Evolutionary conservation across 768 basidiomycete species (phyloP), one percentile per base, ranked within the genome.

Genomic region (Artomyces pyxidatus): DNA sequence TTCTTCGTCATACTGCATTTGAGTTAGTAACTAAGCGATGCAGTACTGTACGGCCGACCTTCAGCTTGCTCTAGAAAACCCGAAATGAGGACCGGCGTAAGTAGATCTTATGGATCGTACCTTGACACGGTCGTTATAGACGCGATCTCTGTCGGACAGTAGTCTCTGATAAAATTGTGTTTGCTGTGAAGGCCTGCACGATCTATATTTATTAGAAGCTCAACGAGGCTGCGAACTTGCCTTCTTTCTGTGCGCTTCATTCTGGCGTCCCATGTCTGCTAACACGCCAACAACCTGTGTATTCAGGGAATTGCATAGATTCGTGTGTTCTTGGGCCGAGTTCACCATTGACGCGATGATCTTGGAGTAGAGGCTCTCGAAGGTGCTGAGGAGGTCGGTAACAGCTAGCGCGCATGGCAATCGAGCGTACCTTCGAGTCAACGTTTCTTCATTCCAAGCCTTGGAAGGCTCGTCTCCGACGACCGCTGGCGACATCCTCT

Each of bases 401-500:
- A n/a, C n/a, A n/a, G n/a, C n/a, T n/a, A n/a, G n/a, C n/a, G n/a
- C n/a, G n/a, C n/a, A n/a, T 28, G 17, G 29, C 9, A 1, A 14
- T 14, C 27, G 3, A 12, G 12, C 23, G 27, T 29, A 85, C 88
- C 78, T 86, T 63, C 75, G 69, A 45, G 69, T 70, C 11, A 85
- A 49, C 5, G 71, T 71, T 48, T 63, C 65, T 17, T 77, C 76
- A 48, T 76, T 72, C 70, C 71, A 83, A 4, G 71, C 61, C 58
- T 84, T 85, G 16, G 78, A 77, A 7, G 87, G 85, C 40, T 80
- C 80, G 22, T 73, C 73, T 29, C 88, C 89, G 9, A 89, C 63
- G 7, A 85, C 76, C 21, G 84, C 66, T 8, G 65, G 59, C 0
- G 69, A 59, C 49, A 76, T 76, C 48, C 71, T 71, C 65, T 77